Evolutionary conservation across 257 asterid genomes (phyloP).

Genomic region (Primulina huaijiensis): DNA sequence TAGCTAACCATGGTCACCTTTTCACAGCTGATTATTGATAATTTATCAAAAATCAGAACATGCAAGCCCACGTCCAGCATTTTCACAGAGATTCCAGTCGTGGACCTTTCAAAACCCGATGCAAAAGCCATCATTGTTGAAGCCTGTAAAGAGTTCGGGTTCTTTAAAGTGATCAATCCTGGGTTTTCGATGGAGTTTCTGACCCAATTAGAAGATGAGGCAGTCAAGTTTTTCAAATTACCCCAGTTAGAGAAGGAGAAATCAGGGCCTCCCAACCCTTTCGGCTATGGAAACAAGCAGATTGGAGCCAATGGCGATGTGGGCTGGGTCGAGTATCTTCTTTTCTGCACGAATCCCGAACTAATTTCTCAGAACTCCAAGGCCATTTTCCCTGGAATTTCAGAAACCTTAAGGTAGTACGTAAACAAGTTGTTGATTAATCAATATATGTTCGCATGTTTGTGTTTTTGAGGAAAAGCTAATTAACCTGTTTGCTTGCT

Average conservation of each 20-base stretch:
- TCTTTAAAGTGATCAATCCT: conserved; percentile 22
- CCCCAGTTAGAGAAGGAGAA: conserved; percentile 10
- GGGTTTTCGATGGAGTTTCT: conserved; percentile 8
- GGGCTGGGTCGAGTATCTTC: conserved; percentile 22
- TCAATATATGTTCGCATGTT: not conserved
- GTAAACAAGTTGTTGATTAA: too few relatives aligned
- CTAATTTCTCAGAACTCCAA: not conserved
- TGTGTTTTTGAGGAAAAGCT: not conserved
- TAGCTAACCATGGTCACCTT: conserved; percentile 8
- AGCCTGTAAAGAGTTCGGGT: conserved; percentile 22
- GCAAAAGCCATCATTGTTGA: not conserved
- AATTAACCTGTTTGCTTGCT: not conserved
- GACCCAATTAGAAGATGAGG: conserved; percentile 13
- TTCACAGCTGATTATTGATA: not conserved
- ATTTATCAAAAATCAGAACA: conserved; percentile 3
- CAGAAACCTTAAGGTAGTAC: conserved; percentile 4
- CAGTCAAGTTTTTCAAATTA: conserved; percentile 16
- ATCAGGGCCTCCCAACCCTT: conserved; percentile 13
- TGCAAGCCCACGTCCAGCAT: conserved; percentile 1
- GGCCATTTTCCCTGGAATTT: conserved; percentile 1
- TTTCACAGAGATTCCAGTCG: not conserved
- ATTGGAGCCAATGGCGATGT: conserved; percentile 23
- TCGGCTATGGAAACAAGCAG: conserved; percentile 19
- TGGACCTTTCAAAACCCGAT: conserved; percentile 9
- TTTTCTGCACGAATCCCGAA: conserved; percentile 1